phyloP scores from a whole-genome alignment of 495 filamentous ascomycete genomes.

The Xylaria flabelliformis region DNA sequence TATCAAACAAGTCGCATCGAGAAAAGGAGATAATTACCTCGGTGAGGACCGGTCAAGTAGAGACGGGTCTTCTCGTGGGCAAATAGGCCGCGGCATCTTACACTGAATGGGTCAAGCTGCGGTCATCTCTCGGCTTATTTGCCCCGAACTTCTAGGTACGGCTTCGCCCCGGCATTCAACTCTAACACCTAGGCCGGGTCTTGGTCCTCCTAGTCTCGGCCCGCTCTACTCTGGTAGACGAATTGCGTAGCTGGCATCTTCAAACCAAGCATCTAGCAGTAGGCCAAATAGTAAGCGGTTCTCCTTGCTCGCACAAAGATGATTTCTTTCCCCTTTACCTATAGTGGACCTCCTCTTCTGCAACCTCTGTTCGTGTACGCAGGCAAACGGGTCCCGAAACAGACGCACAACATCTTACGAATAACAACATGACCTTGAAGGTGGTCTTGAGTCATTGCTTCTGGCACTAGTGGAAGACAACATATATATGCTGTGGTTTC shows the following conservation, averaged over 20 bases:
- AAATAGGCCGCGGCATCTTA: slow-evolving; percentile 16
- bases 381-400: slow-evolving; percentile 16
- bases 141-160: slow-evolving; percentile 23
- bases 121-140: slow-evolving; percentile 18
- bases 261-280: neutral
- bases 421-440: neutral
- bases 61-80: neutral
- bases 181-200: slow-evolving; percentile 21
- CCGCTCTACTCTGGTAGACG: slow-evolving; percentile 6
- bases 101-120: slow-evolving; percentile 12
- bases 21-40: neutral
- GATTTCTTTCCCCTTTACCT: neutral
- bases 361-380: neutral
- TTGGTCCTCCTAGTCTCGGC: slow-evolving; percentile 12
- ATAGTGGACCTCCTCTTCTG: slow-evolving; percentile 1
- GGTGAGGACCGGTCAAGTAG: neutral
- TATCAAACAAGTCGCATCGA: slow-evolving; percentile 6
- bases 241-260: slow-evolving; percentile 18
- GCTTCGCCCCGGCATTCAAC: slow-evolving; percentile 21
- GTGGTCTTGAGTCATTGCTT: neutral
- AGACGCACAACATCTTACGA: neutral
- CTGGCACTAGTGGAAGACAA: neutral
- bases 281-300: slow-evolving; percentile 20
- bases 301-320: neutral
- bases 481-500: neutral